phyloP scores from a whole-genome alignment of 2,329 filamentous ascomycete genomes.

The Grosmannia clavigera region DNA sequence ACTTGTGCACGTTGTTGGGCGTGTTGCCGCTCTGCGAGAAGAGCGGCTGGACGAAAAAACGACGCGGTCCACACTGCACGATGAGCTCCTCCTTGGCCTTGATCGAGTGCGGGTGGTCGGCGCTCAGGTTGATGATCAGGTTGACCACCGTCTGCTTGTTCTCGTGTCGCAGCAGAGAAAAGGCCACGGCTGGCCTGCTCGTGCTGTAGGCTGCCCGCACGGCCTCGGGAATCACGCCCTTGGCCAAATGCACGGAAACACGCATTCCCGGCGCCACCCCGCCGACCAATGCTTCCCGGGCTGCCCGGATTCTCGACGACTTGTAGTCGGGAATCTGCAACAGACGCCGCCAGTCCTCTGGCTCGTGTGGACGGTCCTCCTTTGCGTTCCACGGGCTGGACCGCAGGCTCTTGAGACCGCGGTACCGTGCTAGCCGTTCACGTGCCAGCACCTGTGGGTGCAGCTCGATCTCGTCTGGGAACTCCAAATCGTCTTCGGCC shows the following conservation, averaged over 20 bases:
- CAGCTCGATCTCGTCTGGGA: constrained; percentile 93
- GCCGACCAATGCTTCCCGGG: constrained; percentile 77
- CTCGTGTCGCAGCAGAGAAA: constrained; percentile 85
- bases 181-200: constrained; percentile 55
- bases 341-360: constrained; percentile 77
- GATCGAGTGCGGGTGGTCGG: constrained; percentile 61
- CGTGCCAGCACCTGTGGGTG: constrained; percentile 76
- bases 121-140: constrained; percentile 75
- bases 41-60: constrained; percentile 78
- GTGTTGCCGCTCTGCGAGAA: constrained; percentile 86
- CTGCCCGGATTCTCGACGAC: constrained; percentile 61
- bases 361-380: constrained; percentile 77
- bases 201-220: constrained; percentile 36
- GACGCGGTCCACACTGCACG: constrained; percentile 78
- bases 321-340: constrained; percentile 86
- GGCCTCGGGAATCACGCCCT: constrained; percentile 28
- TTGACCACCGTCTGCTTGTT: constrained; percentile 88
- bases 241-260: constrained; percentile 61
- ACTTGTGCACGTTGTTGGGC: constrained; percentile 95
- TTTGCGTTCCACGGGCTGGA: constrained; percentile 81
- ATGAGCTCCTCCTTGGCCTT: constrained; percentile 89
- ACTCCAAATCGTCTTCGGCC: constrained; percentile 86
- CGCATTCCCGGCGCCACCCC: constrained; percentile 75
- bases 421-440: constrained; percentile 74
- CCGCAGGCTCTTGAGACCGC: constrained; percentile 82